Conservation (phyloP, 805 yeast species). For the Spathaspora passalidarum region DNA sequence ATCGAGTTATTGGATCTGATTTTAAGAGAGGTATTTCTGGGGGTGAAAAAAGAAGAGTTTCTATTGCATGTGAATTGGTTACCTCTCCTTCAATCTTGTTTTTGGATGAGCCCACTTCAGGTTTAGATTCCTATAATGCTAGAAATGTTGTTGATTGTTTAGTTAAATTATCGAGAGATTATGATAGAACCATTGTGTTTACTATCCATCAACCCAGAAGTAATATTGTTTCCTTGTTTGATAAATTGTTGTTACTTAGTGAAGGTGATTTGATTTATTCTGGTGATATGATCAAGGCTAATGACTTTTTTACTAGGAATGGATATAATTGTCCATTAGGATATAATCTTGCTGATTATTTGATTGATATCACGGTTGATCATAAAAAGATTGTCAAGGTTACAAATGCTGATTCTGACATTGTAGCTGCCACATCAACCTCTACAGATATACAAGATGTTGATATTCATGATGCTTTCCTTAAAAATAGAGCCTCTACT, state of each 20-base stretch:
- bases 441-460: conserved; percentile 14
- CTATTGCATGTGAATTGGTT: conserved; percentile 77
- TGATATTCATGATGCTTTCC: conserved; percentile 26
- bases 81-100: conserved; percentile 71
- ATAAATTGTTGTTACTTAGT: conserved; percentile 73
- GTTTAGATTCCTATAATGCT: conserved; percentile 92
- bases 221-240: conserved; percentile 89
- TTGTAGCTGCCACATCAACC: conserved; percentile 10
- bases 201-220: conserved; percentile 98
- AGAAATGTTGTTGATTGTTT: conserved; percentile 84
- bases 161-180: conserved; percentile 73
- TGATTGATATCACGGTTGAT: conserved; percentile 86
- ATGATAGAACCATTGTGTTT: conserved; percentile 83
- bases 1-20: conserved; percentile 83
- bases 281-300: conserved; percentile 75
- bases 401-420: conserved; percentile 12
- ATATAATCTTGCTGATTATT: conserved; percentile 89
- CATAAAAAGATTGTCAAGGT: conserved; percentile 34
- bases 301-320: conserved; percentile 67
- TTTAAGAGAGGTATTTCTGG: conserved; percentile 79
- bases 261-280: conserved; percentile 86
- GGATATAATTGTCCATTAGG: conserved; percentile 87
- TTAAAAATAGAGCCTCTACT: conserved; percentile 17
- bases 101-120: conserved; percentile 91
- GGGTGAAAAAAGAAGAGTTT: conserved; percentile 74